Conservation (phyloP, 2,329 filamentous ascomycete species). For the Cladorrhinum sp. region DNA sequence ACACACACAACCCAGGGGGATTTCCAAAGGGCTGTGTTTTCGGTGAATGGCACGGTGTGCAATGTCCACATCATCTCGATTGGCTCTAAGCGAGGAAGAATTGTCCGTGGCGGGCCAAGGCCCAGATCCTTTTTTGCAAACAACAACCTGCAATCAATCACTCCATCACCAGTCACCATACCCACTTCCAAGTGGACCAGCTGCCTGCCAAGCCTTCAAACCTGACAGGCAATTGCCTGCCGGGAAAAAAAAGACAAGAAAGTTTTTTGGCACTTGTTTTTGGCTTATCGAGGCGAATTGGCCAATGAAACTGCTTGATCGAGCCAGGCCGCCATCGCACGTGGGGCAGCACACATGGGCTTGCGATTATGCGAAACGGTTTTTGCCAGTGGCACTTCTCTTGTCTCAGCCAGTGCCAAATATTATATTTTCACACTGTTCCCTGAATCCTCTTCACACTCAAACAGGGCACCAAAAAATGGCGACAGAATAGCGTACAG, state of each 20-base stretch:
- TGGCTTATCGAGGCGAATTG: conserved; percentile 7
- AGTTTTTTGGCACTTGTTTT: neutral
- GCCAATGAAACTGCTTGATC: neutral
- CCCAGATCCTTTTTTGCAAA: neutral
- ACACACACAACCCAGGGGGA: neutral
- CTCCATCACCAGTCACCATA: no score
- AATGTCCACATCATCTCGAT: neutral
- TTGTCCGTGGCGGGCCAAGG: no score
- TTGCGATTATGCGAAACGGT: neutral
- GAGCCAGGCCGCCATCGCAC: neutral
- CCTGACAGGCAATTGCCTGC: conserved; percentile 1
- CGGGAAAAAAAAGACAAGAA: neutral
- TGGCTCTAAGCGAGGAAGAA: neutral
- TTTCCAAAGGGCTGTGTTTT: neutral
- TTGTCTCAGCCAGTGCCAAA: conserved; percentile 1
- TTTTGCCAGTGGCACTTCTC: neutral
- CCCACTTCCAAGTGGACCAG: neutral
- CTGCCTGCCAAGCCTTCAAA: neutral
- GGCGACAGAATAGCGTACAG: no score
- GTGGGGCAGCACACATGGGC: neutral
- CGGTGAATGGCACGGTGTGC: neutral
- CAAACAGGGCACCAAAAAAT: neutral
- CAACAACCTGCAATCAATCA: no score
- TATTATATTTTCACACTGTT: neutral
- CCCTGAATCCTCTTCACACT: no score